phyloP scores from a whole-genome alignment of 805 yeast species.

The Priceomyces melissophilus region DNA sequence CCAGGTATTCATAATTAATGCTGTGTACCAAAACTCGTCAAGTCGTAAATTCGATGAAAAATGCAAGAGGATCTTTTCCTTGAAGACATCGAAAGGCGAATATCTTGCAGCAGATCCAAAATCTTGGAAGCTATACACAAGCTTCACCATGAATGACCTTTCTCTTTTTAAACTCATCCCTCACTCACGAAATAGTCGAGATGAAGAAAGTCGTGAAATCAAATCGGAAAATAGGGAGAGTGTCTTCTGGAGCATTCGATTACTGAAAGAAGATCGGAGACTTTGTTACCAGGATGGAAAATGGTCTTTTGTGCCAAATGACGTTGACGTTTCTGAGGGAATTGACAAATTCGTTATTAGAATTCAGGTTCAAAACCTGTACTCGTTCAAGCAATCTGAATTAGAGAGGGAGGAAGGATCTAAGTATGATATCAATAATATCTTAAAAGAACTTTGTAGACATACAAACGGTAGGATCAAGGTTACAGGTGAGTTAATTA shows the following conservation, averaged over 20 bases:
- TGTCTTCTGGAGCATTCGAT: slow-evolving; percentile 1
- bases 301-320: not conserved
- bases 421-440: slow-evolving; percentile 3
- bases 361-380: slow-evolving; percentile 6
- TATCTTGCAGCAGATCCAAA: slow-evolving; percentile 3
- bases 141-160: slow-evolving; percentile 2
- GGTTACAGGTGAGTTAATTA: slow-evolving; percentile 7
- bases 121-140: not conserved
- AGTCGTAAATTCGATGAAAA: not conserved
- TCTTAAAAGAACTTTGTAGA: slow-evolving; percentile 7
- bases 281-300: not conserved
- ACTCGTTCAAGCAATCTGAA: slow-evolving; percentile 1
- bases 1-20: slow-evolving; percentile 2
- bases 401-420: slow-evolving; percentile 1
- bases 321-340: no score
- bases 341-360: slow-evolving; percentile 2
- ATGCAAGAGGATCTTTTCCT: not conserved
- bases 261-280: not conserved
- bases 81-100: slow-evolving; percentile 1
- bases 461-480: slow-evolving; percentile 10
- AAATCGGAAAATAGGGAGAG: slow-evolving; percentile 1
- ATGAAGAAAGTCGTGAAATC: not conserved
- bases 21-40: not conserved
- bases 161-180: slow-evolving; percentile 2
- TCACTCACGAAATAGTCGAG: no score